Conservation (phyloP, 192 early-diverging fungal genomes). For the Mortierella antarctica region DNA sequence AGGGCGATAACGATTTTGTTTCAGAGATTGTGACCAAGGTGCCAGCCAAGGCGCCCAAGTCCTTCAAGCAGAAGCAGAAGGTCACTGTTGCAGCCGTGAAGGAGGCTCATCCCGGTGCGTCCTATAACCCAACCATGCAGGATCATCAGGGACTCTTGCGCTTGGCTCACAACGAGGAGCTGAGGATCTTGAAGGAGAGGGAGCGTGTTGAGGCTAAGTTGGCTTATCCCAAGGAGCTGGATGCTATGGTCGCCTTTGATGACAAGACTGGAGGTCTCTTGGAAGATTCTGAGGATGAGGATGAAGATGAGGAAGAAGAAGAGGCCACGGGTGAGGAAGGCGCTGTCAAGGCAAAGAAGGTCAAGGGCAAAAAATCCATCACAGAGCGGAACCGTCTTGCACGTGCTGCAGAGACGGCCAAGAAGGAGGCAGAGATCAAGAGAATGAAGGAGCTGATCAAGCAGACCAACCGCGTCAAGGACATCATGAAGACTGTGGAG, state of each 20-base stretch:
- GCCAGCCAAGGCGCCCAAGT: slow-evolving; percentile 52
- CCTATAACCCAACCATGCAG: slow-evolving; percentile 87
- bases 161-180: slow-evolving; percentile 70
- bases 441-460: slow-evolving; percentile 56
- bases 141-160: slow-evolving; percentile 80
- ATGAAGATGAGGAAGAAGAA: slow-evolving; percentile 51
- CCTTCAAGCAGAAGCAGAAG: slow-evolving; percentile 59
- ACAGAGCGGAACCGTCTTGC: slow-evolving; percentile 67
- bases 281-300: slow-evolving; percentile 40
- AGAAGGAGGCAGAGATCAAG: slow-evolving; percentile 53
- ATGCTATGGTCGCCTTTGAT: slow-evolving; percentile 34
- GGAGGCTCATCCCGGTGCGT: slow-evolving; percentile 85
- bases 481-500: slow-evolving; percentile 61
- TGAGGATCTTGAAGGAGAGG: slow-evolving; percentile 49
- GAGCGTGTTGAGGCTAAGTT: slow-evolving; percentile 56
- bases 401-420: slow-evolving; percentile 46
- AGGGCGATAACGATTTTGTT: slow-evolving; percentile 27
- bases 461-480: slow-evolving; percentile 62
- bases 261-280: slow-evolving; percentile 43
- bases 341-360: slow-evolving; percentile 40
- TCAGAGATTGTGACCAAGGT: slow-evolving; percentile 45
- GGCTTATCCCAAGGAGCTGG: slow-evolving; percentile 55
- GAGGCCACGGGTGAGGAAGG: slow-evolving; percentile 21
- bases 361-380: slow-evolving; percentile 66
- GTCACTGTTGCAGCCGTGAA: slow-evolving; percentile 72